These are phyloP conservation scores for Symbiotaphrina buchneri DNA, from an alignment of 495 filamentous ascomycete species.

Conservation along the genomic window DNA sequence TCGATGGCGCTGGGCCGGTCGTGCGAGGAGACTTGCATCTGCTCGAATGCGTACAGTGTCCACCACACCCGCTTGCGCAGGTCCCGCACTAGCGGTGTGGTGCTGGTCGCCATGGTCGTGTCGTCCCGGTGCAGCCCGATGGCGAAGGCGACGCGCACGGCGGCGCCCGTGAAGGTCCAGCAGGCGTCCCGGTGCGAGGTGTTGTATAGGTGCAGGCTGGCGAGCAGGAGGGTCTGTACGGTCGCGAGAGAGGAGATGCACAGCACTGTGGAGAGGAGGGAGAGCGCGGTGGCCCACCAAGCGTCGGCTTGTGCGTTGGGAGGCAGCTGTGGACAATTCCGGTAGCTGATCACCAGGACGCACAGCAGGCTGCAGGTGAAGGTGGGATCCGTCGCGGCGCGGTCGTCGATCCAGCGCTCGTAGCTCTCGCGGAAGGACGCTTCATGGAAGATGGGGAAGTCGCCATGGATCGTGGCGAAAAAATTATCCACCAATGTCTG, in stretches of 20 bases:
- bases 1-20: conserved; percentile 25
- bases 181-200: conserved; percentile 16
- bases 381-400: too few species aligned
- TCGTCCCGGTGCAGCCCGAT: conserved; percentile 24
- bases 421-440: too few species aligned
- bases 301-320: conserved; percentile 10
- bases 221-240: conserved; percentile 21
- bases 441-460: too few species aligned
- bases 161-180: conserved; percentile 21
- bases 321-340: too few species aligned
- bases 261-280: conserved; percentile 16
- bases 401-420: too few species aligned
- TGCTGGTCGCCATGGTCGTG: conserved; percentile 13
- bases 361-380: too few species aligned
- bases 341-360: too few species aligned
- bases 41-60: conserved; percentile 22
- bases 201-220: conserved; percentile 22
- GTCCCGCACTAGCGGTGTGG: conserved; percentile 16
- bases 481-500: too few species aligned
- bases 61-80: conserved; percentile 24
- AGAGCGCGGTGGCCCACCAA: conserved; percentile 14
- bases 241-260: conserved; percentile 18
- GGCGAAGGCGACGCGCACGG: conserved; percentile 19
- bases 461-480: too few species aligned
- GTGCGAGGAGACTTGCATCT: conserved; percentile 19